Evolutionary conservation across 2,329 filamentous ascomycete genomes (phyloP).

Genomic region (Cryphonectria carpinicola): DNA sequence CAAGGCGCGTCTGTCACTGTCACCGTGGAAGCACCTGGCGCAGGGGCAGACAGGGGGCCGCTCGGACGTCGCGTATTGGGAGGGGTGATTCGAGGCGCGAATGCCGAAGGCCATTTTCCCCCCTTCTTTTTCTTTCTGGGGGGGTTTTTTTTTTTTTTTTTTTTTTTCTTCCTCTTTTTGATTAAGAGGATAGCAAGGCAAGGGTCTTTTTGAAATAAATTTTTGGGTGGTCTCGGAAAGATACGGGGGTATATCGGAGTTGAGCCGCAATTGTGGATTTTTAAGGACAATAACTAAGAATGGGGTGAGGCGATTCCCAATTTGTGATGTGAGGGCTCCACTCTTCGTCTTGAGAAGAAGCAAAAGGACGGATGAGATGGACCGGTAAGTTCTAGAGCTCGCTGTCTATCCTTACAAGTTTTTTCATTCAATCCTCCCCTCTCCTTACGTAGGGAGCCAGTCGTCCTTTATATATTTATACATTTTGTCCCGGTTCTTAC

Average conservation of each 20-base stretch:
- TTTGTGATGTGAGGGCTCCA: background rate
- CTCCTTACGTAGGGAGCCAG: background rate
- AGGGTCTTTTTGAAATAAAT: background rate
- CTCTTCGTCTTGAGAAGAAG: background rate
- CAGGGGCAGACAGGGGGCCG: slow-evolving; percentile 25
- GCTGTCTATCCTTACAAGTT: background rate
- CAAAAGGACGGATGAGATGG: background rate
- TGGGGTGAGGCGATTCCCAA: slow-evolving; percentile 23
- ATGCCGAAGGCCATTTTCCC: slow-evolving; percentile 24
- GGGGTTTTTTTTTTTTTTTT: too few species aligned
- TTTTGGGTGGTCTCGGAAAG: background rate
- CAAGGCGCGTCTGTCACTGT: slow-evolving; percentile 1
- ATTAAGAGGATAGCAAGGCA: background rate
- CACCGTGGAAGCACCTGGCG: slow-evolving; percentile 22
- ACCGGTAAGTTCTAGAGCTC: background rate
- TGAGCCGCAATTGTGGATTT: slow-evolving; percentile 12
- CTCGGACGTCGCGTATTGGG: slow-evolving; percentile 19
- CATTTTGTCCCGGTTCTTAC: background rate
- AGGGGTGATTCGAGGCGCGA: slow-evolving; percentile 23
- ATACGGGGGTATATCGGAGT: slow-evolving; percentile 22
- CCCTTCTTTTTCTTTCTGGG: background rate
- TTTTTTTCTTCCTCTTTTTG: background rate
- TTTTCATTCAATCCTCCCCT: background rate
- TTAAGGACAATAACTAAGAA: background rate
- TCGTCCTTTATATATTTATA: background rate